Evolutionary conservation across 2,329 filamentous ascomycete species (phyloP), one percentile per base, ranked within the genome.

Genomic region (Lachnellula hyalina): DNA sequence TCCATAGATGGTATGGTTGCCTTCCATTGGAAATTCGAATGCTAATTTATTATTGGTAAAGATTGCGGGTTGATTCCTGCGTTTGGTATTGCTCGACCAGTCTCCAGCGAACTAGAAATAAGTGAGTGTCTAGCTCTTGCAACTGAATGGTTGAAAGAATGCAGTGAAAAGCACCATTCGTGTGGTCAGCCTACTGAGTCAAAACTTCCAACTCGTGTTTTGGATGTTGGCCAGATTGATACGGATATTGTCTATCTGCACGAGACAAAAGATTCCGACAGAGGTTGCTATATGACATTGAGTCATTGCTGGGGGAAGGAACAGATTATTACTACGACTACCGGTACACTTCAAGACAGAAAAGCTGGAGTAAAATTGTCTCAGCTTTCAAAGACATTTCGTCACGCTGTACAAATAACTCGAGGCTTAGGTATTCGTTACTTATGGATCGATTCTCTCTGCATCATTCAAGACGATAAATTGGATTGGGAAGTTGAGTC

Each of bases 241-340:
- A 17, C 19, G 14, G 47, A 49, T 8, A 23, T 23, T 3, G 28
- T 49, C 28, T 38, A 49, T 38, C 38, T 49, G 28, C 17, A 49
- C 15, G 47, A 49, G 28, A 38, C 47, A 21, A 1, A 21, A 40
- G 32, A 36, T 12, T 49, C 28, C 28, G 47, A 49, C 7, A n/a
- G 17, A 49, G 47, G 35, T 38, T 19, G 15, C 11, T 49, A 49
- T 23, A 49, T 49, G 34, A 36, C 47, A 15, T 49, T 49, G 35
- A 49, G 47, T 36, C 47, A 49, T 36, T 49, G 47, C 9, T 49
- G 47, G 47, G 47, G 47, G n/a, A 40, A 49, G 34, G 47, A 49
- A 38, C 47, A 49, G 28, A 49, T 49, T 12, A 49, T 49, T 21
- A 49, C 47, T 7, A 49, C 47, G n/a, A 49, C 47, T 36, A 49